Evolutionary conservation across 116 monocot genomes (phyloP).

Genomic region (Thalassia testudinum): DNA sequence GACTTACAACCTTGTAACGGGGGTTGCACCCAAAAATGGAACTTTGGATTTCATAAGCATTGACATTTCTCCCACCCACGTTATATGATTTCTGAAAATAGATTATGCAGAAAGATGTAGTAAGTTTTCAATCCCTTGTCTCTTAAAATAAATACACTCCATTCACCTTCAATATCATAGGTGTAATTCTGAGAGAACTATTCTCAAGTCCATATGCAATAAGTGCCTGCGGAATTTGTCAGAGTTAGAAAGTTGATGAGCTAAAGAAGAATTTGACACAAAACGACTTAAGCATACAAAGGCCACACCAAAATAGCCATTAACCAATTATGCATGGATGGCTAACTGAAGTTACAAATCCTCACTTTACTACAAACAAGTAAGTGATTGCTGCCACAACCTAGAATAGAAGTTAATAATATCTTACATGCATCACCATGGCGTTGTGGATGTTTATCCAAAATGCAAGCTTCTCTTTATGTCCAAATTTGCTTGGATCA

Average conservation of each 20-base stretch:
- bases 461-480: constrained; percentile 47
- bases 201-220: constrained; percentile 54
- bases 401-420: not conserved
- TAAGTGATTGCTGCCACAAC: not conserved
- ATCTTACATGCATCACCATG: constrained; percentile 70
- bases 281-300: no score
- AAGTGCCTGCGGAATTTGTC: constrained; percentile 33
- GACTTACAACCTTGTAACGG: not conserved
- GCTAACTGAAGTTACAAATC: no score
- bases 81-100: constrained; percentile 64
- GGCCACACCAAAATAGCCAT: no score
- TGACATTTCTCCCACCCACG: constrained; percentile 60
- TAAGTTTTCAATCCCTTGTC: no score
- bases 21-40: constrained; percentile 62
- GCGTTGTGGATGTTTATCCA: constrained; percentile 86
- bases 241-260: no score
- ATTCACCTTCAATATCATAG: constrained; percentile 35
- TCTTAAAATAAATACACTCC: no score
- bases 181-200: constrained; percentile 31
- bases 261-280: no score
- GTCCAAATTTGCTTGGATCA: constrained; percentile 35
- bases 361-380: not conserved
- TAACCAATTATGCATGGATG: no score
- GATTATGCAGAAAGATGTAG: no score
- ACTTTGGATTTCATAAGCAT: constrained; percentile 57